These are phyloP conservation scores for Cordyceps militaris DNA, from an alignment of 2,329 filamentous ascomycete species.

Conservation along the genomic window DNA sequence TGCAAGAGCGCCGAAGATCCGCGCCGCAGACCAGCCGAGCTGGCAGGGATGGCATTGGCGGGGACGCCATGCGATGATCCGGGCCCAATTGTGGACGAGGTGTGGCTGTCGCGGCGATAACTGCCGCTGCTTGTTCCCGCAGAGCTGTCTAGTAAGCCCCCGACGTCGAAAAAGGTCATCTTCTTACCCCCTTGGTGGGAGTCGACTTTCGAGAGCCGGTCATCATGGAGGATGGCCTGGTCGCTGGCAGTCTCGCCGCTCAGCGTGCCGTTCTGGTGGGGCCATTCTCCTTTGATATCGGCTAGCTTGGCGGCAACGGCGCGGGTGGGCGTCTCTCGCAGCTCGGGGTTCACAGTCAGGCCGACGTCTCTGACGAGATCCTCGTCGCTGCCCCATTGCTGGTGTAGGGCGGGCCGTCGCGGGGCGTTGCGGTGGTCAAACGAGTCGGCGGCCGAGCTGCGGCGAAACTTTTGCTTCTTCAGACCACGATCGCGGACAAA, in stretches of 20 bases:
- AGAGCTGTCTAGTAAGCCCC: constrained; percentile 59
- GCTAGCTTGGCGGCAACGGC: constrained; percentile 21
- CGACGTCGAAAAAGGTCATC: constrained; percentile 81
- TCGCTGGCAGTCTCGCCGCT: constrained; percentile 37
- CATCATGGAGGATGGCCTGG: constrained; percentile 33
- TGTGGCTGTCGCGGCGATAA: constrained; percentile 34
- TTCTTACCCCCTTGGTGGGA: constrained; percentile 23
- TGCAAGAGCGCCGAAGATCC: constrained; percentile 53
- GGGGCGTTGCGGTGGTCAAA: constrained; percentile 40
- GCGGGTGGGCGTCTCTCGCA: constrained; percentile 31
- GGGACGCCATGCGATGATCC: constrained; percentile 30
- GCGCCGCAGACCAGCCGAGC: constrained; percentile 38
- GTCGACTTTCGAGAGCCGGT: constrained; percentile 26
- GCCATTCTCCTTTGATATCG: constrained; percentile 41
- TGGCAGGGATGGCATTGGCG: constrained; percentile 38
- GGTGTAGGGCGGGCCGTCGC: constrained; percentile 46
- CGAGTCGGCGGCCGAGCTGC: constrained; percentile 56
- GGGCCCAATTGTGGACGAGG: constrained; percentile 35
- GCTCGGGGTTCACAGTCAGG: constrained; percentile 52
- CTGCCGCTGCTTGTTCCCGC: constrained; percentile 24
- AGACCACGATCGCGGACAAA: constrained; percentile 85
- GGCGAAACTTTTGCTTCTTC: constrained; percentile 81
- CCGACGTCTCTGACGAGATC: constrained; percentile 79
- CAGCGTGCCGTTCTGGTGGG: constrained; percentile 36
- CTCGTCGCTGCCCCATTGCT: constrained; percentile 83